phyloP scores from a whole-genome alignment of 2,329 filamentous ascomycete genomes.

The Phyllosticta citriasiana region DNA sequence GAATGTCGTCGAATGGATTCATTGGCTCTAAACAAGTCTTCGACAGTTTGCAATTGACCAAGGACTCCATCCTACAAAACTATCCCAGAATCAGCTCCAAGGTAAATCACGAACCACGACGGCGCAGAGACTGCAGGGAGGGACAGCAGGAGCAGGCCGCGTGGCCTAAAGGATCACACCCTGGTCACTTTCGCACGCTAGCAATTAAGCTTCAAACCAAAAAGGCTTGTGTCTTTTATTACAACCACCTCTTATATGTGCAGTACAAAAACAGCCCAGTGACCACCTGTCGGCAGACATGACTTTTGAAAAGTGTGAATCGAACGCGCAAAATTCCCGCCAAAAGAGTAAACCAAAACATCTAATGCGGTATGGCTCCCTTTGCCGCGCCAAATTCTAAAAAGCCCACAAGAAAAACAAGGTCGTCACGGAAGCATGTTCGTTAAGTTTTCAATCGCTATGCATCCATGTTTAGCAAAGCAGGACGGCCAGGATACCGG shows the following conservation, averaged over 20 bases:
- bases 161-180: too few species aligned
- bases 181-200: neutral
- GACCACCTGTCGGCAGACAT: neutral
- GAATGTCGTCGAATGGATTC: too few species aligned
- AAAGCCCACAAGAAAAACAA: neutral
- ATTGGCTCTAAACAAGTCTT: too few species aligned
- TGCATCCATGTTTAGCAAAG: slow-evolving; percentile 9
- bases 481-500: slow-evolving; percentile 7
- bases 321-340: neutral
- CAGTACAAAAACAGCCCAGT: neutral
- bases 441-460: slow-evolving; percentile 5
- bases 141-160: too few species aligned
- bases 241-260: neutral
- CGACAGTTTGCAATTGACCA: too few species aligned
- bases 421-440: slow-evolving; percentile 4
- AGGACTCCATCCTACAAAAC: too few species aligned
- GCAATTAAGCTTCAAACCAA: neutral
- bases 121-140: too few species aligned
- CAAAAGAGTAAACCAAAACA: neutral
- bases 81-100: too few species aligned
- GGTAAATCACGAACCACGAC: too few species aligned
- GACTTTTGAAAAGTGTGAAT: neutral
- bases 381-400: neutral
- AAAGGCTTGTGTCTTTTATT: neutral
- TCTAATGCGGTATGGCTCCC: neutral